phyloP scores from a whole-genome alignment of 805 yeast species.

The Kuraishia ogatae region DNA sequence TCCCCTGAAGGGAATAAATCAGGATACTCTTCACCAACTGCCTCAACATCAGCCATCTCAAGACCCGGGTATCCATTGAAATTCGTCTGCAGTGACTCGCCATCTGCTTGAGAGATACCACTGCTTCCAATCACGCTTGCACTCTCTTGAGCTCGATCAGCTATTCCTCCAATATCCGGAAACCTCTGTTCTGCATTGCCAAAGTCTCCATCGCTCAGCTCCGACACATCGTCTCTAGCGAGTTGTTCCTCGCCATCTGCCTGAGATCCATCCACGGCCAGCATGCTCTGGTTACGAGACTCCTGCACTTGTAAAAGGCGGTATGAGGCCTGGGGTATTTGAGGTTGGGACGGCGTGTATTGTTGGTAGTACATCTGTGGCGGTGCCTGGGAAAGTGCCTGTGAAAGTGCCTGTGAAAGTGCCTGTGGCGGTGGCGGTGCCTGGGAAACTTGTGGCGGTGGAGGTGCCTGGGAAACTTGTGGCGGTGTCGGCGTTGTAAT shows the following conservation, averaged over 20 bases:
- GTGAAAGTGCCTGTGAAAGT: background rate
- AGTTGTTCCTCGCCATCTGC: background rate
- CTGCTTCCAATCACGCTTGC: no score
- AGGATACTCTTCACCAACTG: background rate
- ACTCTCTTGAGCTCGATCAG: background rate
- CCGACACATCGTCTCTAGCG: background rate
- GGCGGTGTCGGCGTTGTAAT: background rate
- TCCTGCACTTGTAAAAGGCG: slow-evolving; percentile 4
- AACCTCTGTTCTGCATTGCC: background rate
- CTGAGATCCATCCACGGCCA: background rate
- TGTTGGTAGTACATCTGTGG: background rate
- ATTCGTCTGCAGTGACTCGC: no score
- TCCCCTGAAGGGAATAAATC: background rate
- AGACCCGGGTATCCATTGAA: background rate
- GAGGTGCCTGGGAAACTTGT: background rate
- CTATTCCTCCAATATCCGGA: background rate
- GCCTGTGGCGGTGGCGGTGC: background rate
- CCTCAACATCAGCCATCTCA: background rate
- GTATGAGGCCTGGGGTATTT: background rate
- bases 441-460: no score
- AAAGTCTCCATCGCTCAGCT: background rate
- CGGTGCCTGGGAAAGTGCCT: background rate
- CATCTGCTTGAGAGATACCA: no score
- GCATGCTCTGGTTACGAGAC: background rate
- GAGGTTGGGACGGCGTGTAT: background rate